Percentiles rank a stretch among this genome's conserved stretches.
phyloP scores from a whole-genome alignment of 352 stramenopile species.

The Phytophthora hybrid region DNA sequence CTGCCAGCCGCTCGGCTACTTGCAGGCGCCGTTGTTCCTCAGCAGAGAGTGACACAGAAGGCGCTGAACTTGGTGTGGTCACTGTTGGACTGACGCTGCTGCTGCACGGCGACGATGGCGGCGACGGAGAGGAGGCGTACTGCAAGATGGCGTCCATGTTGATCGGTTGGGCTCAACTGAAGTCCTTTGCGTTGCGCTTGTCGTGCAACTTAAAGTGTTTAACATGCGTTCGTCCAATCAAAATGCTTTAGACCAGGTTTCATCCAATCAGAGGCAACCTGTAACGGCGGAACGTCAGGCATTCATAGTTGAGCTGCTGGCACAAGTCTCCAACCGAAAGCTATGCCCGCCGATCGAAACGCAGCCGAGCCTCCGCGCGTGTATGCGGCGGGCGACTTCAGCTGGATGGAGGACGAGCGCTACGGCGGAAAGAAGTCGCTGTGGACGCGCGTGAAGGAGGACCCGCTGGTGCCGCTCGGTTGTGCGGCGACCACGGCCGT shows the following conservation, averaged over 20 bases:
- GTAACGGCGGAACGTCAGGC: slow-evolving; percentile 13
- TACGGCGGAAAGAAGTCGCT: slow-evolving; percentile 68
- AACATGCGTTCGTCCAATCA: slow-evolving; percentile 12
- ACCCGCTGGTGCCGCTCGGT: slow-evolving; percentile 81
- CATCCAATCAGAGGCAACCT: slow-evolving; percentile 11
- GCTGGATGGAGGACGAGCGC: slow-evolving; percentile 69
- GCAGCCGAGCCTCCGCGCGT: slow-evolving; percentile 26
- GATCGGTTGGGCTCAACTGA: too few species aligned
- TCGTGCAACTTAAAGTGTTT: slow-evolving; percentile 2
- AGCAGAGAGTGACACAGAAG: not conserved
- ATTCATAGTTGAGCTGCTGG: slow-evolving; percentile 1
- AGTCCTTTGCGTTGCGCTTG: too few species aligned
- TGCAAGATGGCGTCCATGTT: slow-evolving; percentile 32
- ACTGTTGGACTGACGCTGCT: too few species aligned
- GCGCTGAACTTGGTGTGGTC: not conserved
- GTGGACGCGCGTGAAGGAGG: slow-evolving; percentile 70
- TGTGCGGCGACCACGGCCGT: slow-evolving; percentile 71
- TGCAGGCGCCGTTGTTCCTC: slow-evolving; percentile 1
- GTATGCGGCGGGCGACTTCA: slow-evolving; percentile 65
- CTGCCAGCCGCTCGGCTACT: slow-evolving; percentile 7
- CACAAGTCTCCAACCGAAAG: not conserved
- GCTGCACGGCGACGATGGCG: slow-evolving; percentile 6
- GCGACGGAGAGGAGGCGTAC: slow-evolving; percentile 26
- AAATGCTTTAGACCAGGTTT: not conserved
- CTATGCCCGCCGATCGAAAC: slow-evolving; percentile 24